These are phyloP conservation scores for Anaeromyces robustus DNA, from an alignment of 192 early-diverging fungal species.

Conservation along the genomic window DNA sequence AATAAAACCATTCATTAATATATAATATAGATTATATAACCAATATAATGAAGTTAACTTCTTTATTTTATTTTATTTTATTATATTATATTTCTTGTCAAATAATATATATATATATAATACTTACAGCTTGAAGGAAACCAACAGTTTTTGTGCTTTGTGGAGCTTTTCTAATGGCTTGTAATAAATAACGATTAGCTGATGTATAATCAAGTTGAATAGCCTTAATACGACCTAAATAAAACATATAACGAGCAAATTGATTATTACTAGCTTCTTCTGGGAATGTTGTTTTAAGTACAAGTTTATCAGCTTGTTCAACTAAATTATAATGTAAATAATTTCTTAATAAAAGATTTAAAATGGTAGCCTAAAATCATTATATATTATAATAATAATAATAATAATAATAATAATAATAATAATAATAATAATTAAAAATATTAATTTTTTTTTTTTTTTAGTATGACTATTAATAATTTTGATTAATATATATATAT, in stretches of 20 bases:
- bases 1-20: neutral
- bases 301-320: conserved; percentile 93
- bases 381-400: too few relatives aligned
- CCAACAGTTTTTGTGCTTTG: conserved; percentile 66
- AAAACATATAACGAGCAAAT: conserved; percentile 88
- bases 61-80: too few relatives aligned
- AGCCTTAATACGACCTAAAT: conserved; percentile 92
- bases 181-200: conserved; percentile 70
- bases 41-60: too few relatives aligned
- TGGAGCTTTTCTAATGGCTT: conserved; percentile 93
- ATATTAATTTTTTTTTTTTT: too few relatives aligned
- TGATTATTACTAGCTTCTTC: conserved; percentile 83
- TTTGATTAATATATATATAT: too few relatives aligned
- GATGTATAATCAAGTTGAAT: conserved; percentile 93
- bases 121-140: conserved; percentile 76
- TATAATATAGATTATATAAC: too few relatives aligned
- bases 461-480: too few relatives aligned
- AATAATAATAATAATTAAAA: too few relatives aligned
- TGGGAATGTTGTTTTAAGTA: conserved; percentile 82
- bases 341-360: conserved; percentile 83
- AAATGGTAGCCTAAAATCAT: conserved; percentile 50
- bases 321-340: conserved; percentile 90
- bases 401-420: too few relatives aligned
- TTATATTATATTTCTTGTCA: too few relatives aligned
- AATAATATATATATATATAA: too few relatives aligned